Conservation (phyloP, 305 asterid species). For the Fraxinus ornus region DNA sequence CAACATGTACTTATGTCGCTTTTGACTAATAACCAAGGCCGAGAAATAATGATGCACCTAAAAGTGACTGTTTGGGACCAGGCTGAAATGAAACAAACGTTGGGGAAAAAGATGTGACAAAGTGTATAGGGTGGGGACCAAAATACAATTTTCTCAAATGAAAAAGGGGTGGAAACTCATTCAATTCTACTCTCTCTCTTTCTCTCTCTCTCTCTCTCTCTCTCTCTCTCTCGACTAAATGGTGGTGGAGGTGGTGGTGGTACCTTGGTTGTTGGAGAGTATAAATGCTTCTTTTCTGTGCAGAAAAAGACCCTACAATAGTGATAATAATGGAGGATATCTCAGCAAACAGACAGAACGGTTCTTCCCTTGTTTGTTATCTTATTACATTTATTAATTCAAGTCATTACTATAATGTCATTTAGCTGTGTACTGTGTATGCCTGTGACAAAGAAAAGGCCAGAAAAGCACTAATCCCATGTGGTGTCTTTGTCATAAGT, state of each 20-base stretch:
- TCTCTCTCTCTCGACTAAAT: conserved; percentile 7
- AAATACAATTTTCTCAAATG: background rate
- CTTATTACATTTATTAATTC: background rate
- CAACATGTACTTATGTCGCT: background rate
- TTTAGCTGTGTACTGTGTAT: conserved; percentile 11
- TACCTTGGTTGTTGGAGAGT: conserved; percentile 48
- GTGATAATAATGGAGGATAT: conserved; percentile 22
- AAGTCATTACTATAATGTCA: background rate
- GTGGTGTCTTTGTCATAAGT: conserved; percentile 27
- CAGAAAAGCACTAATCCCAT: conserved; percentile 25
- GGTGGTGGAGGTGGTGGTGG: background rate
- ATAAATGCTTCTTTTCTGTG: conserved; percentile 63
- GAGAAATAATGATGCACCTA: background rate
- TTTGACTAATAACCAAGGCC: background rate
- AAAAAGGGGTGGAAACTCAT: background rate
- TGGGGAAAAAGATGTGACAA: background rate
- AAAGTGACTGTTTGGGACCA: background rate
- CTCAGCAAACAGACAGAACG: conserved; percentile 40
- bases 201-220: background rate
- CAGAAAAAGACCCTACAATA: conserved; percentile 43
- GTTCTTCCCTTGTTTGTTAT: conserved; percentile 45
- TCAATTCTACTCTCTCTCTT: background rate
- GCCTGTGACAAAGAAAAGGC: conserved; percentile 19
- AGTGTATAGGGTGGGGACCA: background rate
- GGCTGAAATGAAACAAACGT: background rate